phyloP scores from a whole-genome alignment of 257 asterid genomes.

The Rauvolfia tetraphylla region DNA sequence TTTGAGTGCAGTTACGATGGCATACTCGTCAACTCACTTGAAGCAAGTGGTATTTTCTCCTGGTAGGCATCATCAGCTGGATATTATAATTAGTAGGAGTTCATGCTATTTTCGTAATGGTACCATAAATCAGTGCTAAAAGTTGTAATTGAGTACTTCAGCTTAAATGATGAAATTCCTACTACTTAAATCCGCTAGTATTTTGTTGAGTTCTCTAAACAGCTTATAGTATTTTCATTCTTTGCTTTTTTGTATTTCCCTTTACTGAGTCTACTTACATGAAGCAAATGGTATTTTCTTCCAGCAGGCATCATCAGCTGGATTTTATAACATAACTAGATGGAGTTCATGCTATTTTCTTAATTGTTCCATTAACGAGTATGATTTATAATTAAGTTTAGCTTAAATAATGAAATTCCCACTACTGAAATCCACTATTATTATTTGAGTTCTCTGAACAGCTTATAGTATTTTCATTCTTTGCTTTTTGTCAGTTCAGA shows the following conservation, averaged over 20 bases:
- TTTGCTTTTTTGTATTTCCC: not conserved
- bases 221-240: not conserved
- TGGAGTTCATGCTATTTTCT: not conserved
- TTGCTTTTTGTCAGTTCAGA: not conserved
- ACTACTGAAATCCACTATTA: not conserved
- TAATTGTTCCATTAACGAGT: not conserved
- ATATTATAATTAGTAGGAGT: not conserved
- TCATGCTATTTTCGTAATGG: not conserved
- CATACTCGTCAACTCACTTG: constrained; percentile 76
- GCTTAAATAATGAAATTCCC: not conserved
- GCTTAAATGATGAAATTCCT: not conserved
- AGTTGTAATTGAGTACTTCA: not conserved
- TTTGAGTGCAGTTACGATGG: constrained; percentile 71
- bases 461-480: not conserved
- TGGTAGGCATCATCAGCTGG: constrained; percentile 45
- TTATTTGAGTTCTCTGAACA: not conserved
- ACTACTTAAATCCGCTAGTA: not conserved
- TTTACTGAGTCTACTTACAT: constrained; percentile 56
- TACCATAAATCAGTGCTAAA: not conserved
- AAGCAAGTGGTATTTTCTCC: constrained; percentile 50
- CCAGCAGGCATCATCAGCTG: constrained; percentile 44
- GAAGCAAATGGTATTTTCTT: constrained; percentile 52
- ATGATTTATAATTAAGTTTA: not conserved
- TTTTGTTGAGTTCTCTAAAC: not conserved
- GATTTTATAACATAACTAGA: not conserved